phyloP scores from a whole-genome alignment of 2,329 filamentous ascomycete genomes.

The Reticulascus tulasneorum region DNA sequence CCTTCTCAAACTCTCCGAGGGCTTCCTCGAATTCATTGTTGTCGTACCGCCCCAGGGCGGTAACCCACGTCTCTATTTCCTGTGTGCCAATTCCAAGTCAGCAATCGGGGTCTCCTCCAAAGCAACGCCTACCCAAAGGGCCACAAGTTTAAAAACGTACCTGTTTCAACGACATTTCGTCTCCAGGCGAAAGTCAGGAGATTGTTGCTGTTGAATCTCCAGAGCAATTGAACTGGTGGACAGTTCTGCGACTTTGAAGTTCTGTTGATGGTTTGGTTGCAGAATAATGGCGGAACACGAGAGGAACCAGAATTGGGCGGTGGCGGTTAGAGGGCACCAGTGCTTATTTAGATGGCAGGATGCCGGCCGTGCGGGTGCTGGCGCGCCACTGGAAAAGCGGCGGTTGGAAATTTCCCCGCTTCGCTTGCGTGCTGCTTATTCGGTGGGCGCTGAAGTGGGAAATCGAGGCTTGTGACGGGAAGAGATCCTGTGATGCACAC shows the following conservation, averaged over 20 bases:
- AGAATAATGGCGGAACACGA: slow-evolving; percentile 1
- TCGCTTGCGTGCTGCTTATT: slow-evolving; percentile 1
- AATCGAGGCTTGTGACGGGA: no score
- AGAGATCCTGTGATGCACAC: no score
- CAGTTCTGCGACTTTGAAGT: no score
- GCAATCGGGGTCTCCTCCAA: background rate
- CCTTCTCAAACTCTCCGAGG: slow-evolving; percentile 75
- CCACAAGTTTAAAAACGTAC: slow-evolving; percentile 29
- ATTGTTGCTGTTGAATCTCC: slow-evolving; percentile 10
- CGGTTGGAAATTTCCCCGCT: slow-evolving; percentile 16
- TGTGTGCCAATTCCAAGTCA: slow-evolving; percentile 29
- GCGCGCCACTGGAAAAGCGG: slow-evolving; percentile 15
- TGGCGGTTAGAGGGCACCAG: slow-evolving; percentile 15
- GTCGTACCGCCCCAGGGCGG: slow-evolving; percentile 87
- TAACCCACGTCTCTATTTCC: slow-evolving; percentile 99
- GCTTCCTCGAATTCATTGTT: slow-evolving; percentile 96
- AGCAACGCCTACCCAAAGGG: background rate
- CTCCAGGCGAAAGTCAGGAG: slow-evolving; percentile 2
- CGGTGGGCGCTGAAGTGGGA: no score
- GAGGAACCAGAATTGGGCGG: slow-evolving; percentile 1
- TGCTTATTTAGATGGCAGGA: slow-evolving; percentile 15
- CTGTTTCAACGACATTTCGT: slow-evolving; percentile 58
- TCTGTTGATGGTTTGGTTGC: no score
- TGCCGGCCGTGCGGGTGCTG: slow-evolving; percentile 13
- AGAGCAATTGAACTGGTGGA: no score